phyloP scores from a whole-genome alignment of 2,329 filamentous ascomycete species.

The Keithomyces neogunnii region DNA sequence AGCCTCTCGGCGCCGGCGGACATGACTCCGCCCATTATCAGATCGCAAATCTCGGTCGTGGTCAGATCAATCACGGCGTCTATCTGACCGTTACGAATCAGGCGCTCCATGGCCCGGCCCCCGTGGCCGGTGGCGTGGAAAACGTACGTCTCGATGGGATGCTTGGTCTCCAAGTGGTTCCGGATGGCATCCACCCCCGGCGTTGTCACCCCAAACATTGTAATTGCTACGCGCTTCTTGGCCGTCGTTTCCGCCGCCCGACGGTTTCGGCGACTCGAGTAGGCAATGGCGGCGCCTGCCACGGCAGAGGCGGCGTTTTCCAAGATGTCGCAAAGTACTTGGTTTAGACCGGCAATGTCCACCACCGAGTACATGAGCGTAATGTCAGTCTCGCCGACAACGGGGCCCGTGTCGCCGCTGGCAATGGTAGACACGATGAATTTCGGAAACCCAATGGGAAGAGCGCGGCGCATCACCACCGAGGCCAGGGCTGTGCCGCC shows the following conservation, averaged over 20 bases:
- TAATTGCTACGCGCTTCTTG: conserved; percentile 50
- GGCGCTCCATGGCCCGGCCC: conserved; percentile 59
- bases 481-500: conserved; percentile 54
- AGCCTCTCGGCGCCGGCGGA: conserved; percentile 49
- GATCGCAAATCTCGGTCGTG: conserved; percentile 60
- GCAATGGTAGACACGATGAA: conserved; percentile 63
- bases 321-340: conserved; percentile 47
- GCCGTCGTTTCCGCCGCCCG: not conserved
- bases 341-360: conserved; percentile 59
- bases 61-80: conserved; percentile 64
- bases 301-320: conserved; percentile 56
- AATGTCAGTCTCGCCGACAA: conserved; percentile 62
- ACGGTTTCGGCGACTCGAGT: conserved; percentile 16
- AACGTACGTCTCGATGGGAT: conserved; percentile 49
- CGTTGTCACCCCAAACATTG: conserved; percentile 70
- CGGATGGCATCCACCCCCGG: conserved; percentile 52
- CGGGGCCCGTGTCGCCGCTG: conserved; percentile 53
- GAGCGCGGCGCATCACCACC: conserved; percentile 48
- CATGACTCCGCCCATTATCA: conserved; percentile 54
- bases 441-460: conserved; percentile 61
- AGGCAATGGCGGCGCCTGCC: conserved; percentile 45
- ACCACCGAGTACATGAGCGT: conserved; percentile 64
- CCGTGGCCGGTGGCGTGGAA: conserved; percentile 66
- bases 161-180: conserved; percentile 34
- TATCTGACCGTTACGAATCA: conserved; percentile 47